A percentile compares a stretch with the other conserved stretches of the same genome.
Evolutionary conservation across 1,139 yeast species (phyloP).

Genomic region (Kluyveromyces sp.): DNA sequence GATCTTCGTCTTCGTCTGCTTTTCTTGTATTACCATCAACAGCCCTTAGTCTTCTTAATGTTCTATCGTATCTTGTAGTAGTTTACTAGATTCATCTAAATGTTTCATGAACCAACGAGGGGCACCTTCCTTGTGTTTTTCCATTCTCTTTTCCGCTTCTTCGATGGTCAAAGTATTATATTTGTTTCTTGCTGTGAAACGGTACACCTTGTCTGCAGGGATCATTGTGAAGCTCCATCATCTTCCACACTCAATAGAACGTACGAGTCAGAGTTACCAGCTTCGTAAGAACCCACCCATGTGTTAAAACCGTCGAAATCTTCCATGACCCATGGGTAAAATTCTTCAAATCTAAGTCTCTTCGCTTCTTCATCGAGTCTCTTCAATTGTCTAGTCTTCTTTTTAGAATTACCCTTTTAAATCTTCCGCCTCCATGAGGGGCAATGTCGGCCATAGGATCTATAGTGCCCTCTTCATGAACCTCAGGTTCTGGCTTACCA

Average conservation of each 20-base stretch:
- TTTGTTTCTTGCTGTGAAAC: slow-evolving; percentile 86
- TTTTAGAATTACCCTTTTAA: slow-evolving; percentile 58
- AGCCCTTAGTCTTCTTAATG: slow-evolving; percentile 46
- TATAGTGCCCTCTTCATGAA: slow-evolving; percentile 23
- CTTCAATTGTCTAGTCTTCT: slow-evolving; percentile 79
- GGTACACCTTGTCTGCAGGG: slow-evolving; percentile 90
- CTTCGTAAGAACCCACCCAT: slow-evolving; percentile 94
- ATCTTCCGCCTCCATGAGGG: slow-evolving; percentile 89
- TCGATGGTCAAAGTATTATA: slow-evolving; percentile 90
- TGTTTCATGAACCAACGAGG: slow-evolving; percentile 97
- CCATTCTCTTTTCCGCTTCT: slow-evolving; percentile 95
- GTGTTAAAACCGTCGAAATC: slow-evolving; percentile 92
- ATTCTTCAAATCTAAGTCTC: slow-evolving; percentile 84
- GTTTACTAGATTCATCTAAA: slow-evolving; percentile 57
- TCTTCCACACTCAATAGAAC: slow-evolving; percentile 80
- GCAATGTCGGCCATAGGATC: slow-evolving; percentile 57
- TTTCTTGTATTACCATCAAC: slow-evolving; percentile 46
- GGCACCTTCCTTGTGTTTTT: slow-evolving; percentile 59
- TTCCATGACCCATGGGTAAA: slow-evolving; percentile 96
- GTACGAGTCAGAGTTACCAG: slow-evolving; percentile 81
- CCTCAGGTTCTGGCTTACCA: slow-evolving; percentile 27
- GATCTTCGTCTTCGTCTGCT: slow-evolving; percentile 35
- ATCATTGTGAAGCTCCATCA: slow-evolving; percentile 77
- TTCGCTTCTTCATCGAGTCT: slow-evolving; percentile 75
- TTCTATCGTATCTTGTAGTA: slow-evolving; percentile 38